Conservation (phyloP, 140 eudicot genomes). For the Senecio squalidus region DNA sequence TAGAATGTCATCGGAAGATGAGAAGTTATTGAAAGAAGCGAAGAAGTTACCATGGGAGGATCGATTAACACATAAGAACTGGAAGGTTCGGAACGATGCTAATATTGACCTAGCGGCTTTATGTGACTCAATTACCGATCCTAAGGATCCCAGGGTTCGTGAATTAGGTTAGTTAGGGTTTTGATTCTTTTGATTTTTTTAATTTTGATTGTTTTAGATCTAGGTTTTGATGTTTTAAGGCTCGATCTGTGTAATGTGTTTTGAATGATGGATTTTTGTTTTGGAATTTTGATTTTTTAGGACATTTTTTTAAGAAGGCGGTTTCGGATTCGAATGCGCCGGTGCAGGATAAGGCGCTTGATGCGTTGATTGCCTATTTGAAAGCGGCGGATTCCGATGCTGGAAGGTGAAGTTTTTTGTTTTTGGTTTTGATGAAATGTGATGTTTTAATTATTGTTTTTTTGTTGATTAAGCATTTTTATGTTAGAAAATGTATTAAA, state of each 20-base stretch:
- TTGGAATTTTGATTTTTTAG: conserved; percentile 29
- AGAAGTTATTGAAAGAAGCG: conserved; percentile 96
- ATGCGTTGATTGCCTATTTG: conserved; percentile 77
- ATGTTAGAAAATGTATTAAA: too few relatives aligned
- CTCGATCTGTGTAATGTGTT: conserved; percentile 32
- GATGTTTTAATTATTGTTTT: too few relatives aligned
- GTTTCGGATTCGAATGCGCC: conserved; percentile 95
- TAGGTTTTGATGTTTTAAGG: conserved; percentile 11
- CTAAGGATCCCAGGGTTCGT: conserved; percentile 89
- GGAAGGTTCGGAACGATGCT: conserved; percentile 98
- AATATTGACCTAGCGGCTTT: conserved; percentile 88
- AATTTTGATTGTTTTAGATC: conserved; percentile 33
- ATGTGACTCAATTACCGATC: conserved; percentile 80
- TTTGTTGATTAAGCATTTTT: background rate
- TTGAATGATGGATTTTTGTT: background rate
- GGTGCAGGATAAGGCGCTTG: conserved; percentile 97
- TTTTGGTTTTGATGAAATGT: too few relatives aligned
- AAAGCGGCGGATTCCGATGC: conserved; percentile 94
- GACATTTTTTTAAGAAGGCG: conserved; percentile 76
- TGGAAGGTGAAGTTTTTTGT: conserved; percentile 57
- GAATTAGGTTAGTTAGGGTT: conserved; percentile 76
- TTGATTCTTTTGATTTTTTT: background rate
- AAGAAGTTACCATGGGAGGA: conserved; percentile 98
- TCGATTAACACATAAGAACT: conserved; percentile 85
- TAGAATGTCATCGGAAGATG: conserved; percentile 65